Percentiles rank a stretch among this genome's conserved stretches.
phyloP scores from a whole-genome alignment of 176 grass and related monocot genomes.

The Bromus sterilis region DNA sequence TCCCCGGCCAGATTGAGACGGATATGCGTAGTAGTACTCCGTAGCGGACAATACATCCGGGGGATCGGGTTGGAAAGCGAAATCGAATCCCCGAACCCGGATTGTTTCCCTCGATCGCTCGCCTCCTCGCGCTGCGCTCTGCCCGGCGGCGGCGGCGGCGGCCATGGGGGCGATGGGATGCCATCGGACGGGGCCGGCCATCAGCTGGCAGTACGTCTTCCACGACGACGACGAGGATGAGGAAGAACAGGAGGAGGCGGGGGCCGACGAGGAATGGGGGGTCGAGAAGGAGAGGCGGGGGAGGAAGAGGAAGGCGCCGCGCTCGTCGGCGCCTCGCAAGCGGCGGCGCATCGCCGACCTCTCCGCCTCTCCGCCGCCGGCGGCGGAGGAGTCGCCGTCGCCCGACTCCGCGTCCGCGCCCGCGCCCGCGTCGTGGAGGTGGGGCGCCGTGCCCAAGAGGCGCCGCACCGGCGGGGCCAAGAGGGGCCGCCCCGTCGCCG shows the following conservation, averaged over 20 bases:
- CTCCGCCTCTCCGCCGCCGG: not conserved
- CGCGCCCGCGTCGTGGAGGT: not conserved
- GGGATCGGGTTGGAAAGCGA: not conserved
- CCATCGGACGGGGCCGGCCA: not conserved
- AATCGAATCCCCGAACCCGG: not conserved
- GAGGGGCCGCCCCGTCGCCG: not conserved
- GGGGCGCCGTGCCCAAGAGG: not conserved
- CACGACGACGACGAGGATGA: not conserved
- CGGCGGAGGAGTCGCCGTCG: no score
- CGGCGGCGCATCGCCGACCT: not conserved
- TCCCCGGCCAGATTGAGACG: not conserved
- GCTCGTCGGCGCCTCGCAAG: not conserved
- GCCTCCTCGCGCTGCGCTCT: not conserved
- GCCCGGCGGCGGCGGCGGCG: not conserved
- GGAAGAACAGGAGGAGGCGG: not conserved
- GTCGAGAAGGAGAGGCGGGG: not conserved
- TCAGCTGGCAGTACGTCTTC: not conserved
- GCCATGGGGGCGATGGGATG: constrained; percentile 26
- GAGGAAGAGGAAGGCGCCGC: not conserved
- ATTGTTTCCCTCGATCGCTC: not conserved
- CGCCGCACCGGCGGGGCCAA: not conserved
- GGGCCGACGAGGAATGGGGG: not conserved
- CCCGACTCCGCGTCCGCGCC: not conserved
- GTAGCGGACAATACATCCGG: not conserved
- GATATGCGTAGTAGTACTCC: not conserved